Evolutionary conservation across 306 rosid genomes (phyloP), one percentile per base, ranked within the genome.

Genomic region (Fragaria nilgerrensis): DNA sequence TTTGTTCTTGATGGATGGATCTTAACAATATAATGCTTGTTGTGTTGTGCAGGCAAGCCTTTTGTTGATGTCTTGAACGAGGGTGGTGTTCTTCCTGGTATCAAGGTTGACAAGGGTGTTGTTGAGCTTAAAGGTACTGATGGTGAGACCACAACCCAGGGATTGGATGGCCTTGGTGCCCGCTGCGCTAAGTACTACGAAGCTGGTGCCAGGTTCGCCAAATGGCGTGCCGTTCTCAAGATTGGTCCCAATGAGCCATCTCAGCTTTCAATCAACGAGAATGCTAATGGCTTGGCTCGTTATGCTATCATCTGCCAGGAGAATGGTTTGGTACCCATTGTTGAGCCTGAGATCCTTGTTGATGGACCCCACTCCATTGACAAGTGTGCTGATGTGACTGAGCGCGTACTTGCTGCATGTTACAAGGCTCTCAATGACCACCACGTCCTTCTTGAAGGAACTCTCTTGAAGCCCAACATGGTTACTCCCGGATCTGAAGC

Each of bases 131-230:
- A 92, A 0, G 96, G 96, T 14, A 93, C 97, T 12, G 74, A 85
- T 47, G 93, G 91, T 23, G 97, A 93, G 85, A 93, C 97, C 71
- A 93, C 97, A 50, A 93, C 97, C 39, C 97, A 93, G 45, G 97
- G 97, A 75, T 82, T 90, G 3, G 97, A 93, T 69, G 91, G 89
- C 72, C 93, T 93, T 20, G 93, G 68, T 1, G 84, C 80, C 43
- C 92, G 96, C 44, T 93, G 97, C 76, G 75, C 82, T 64, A 87
- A 93, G 86, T 93, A 93, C 85, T 93, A 93, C 16, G 90, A 90
- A 39, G 94, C 93, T 0, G 96, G 96, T 32, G 97, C 97, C 12
- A 63, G 96, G 48, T 93, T 93, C 0, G 97, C 97, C 9, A 93
- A 93, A 48, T 93, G 97, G 97, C 91, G 94, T 10, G 90, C 97